Conservation (phyloP, 257 asterid species). For the Salvia hispanica region DNA sequence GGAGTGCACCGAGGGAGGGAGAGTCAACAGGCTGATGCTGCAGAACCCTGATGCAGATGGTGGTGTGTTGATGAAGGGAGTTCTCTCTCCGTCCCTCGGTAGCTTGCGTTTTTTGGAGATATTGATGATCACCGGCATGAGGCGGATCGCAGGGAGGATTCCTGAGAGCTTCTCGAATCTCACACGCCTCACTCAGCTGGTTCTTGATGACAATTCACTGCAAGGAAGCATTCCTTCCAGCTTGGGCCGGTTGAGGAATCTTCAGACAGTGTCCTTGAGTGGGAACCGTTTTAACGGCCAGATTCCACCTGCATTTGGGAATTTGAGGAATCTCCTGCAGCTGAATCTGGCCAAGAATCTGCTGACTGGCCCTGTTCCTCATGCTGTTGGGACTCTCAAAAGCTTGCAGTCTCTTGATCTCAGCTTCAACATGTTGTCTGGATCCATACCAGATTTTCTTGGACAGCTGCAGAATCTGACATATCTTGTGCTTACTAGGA, state of each 20-base stretch:
- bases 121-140: constrained; percentile 80
- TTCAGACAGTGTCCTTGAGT: constrained; percentile 59
- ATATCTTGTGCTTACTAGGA: constrained; percentile 63
- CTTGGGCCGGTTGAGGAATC: constrained; percentile 48
- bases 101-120: constrained; percentile 58
- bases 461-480: constrained; percentile 60
- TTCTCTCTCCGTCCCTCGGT: constrained; percentile 63
- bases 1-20: constrained; percentile 63
- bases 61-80: constrained; percentile 67
- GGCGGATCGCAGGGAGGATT: constrained; percentile 50
- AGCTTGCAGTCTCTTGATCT: constrained; percentile 66
- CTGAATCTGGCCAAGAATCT: constrained; percentile 55
- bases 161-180: constrained; percentile 65
- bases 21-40: constrained; percentile 59
- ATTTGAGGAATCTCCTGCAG: constrained; percentile 53
- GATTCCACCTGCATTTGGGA: constrained; percentile 66
- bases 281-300: constrained; percentile 65
- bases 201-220: constrained; percentile 75
- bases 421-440: constrained; percentile 64
- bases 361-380: constrained; percentile 59
- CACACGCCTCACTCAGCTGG: constrained; percentile 56
- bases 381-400: constrained; percentile 36
- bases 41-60: constrained; percentile 48
- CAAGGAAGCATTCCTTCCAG: constrained; percentile 62
- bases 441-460: constrained; percentile 58